These are phyloP conservation scores for Phytopythium litorale DNA, from an alignment of 352 stramenopile genomes.

Conservation along the genomic window DNA sequence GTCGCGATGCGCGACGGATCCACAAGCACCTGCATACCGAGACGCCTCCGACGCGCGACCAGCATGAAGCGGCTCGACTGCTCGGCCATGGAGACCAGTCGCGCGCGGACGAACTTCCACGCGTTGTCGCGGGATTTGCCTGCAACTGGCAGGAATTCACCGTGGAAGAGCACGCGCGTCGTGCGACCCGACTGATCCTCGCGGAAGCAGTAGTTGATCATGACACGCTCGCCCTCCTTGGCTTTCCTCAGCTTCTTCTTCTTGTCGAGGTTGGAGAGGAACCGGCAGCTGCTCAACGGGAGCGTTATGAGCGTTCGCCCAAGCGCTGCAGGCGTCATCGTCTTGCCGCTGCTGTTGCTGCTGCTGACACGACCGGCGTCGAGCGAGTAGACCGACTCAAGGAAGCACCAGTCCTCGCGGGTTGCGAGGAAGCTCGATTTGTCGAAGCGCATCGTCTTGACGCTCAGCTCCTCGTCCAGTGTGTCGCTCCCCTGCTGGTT, in stretches of 20 bases:
- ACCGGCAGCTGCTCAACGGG: constrained; percentile 8
- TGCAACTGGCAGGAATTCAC: constrained; percentile 23
- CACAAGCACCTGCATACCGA: constrained; percentile 45
- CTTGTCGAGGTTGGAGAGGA: constrained; percentile 12
- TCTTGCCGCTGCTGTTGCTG: neutral
- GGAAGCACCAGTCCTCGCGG: constrained; percentile 37
- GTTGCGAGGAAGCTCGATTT: constrained; percentile 28
- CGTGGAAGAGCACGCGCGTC: constrained; percentile 40
- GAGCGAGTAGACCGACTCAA: constrained; percentile 27
- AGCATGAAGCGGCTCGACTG: constrained; percentile 27
- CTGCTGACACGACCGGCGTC: neutral
- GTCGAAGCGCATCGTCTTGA: constrained; percentile 38
- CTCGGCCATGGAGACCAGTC: constrained; percentile 19
- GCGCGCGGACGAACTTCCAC: constrained; percentile 11
- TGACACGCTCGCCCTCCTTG: constrained; percentile 32
- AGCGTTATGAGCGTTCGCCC: constrained; percentile 4
- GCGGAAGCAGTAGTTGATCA: constrained; percentile 43
- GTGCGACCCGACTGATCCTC: constrained; percentile 23
- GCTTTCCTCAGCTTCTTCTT: constrained; percentile 3
- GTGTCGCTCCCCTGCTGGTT: neutral
- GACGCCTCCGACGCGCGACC: constrained; percentile 35
- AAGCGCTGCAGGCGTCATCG: constrained; percentile 6
- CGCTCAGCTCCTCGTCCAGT: constrained; percentile 14
- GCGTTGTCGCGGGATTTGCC: neutral
- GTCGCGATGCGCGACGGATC: constrained; percentile 25